Percentiles rank a stretch among this genome's conserved stretches.
Conservation (phyloP, 2,329 filamentous ascomycete genomes). For the Colletotrichum agaves region DNA sequence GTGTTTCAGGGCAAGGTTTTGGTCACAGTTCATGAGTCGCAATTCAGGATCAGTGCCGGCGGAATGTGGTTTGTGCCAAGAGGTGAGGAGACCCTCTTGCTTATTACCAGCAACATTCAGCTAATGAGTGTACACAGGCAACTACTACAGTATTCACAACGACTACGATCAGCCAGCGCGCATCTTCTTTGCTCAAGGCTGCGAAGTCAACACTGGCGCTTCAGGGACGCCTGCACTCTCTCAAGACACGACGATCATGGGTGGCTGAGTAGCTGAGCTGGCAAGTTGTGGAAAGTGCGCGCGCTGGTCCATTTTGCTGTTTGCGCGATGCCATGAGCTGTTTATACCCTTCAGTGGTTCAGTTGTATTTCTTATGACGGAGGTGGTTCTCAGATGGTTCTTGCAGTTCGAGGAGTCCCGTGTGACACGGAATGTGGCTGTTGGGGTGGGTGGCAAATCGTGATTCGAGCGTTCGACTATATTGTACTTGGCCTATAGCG, state of each 20-base stretch:
- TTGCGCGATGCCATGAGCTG: background rate
- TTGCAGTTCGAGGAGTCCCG: background rate
- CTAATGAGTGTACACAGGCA: slow-evolving; percentile 67
- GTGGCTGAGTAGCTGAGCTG: background rate
- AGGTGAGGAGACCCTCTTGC: slow-evolving; percentile 68
- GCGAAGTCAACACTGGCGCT: slow-evolving; percentile 57
- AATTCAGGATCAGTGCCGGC: slow-evolving; percentile 86
- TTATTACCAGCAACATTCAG: slow-evolving; percentile 7
- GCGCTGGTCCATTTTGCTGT: background rate
- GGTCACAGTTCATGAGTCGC: slow-evolving; percentile 79
- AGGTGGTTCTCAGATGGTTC: background rate
- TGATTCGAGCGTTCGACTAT: slow-evolving; percentile 19
- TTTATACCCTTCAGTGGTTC: slow-evolving; percentile 18
- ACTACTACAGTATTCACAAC: slow-evolving; percentile 92
- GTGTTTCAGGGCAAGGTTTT: slow-evolving; percentile 84
- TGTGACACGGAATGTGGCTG: background rate
- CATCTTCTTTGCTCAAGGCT: slow-evolving; percentile 93
- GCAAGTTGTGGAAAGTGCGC: background rate
- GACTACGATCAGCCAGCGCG: slow-evolving; percentile 76
- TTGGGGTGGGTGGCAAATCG: background rate
- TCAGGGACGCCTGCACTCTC: slow-evolving; percentile 6
- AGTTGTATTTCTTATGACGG: background rate
- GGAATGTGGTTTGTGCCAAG: slow-evolving; percentile 95
- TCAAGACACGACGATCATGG: slow-evolving; percentile 35
- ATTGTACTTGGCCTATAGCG: slow-evolving; percentile 9